Percentiles rank a stretch among this genome's conserved stretches.
Evolutionary conservation across 768 basidiomycete species (phyloP).

Genomic region (Tricholoma flavovirens): DNA sequence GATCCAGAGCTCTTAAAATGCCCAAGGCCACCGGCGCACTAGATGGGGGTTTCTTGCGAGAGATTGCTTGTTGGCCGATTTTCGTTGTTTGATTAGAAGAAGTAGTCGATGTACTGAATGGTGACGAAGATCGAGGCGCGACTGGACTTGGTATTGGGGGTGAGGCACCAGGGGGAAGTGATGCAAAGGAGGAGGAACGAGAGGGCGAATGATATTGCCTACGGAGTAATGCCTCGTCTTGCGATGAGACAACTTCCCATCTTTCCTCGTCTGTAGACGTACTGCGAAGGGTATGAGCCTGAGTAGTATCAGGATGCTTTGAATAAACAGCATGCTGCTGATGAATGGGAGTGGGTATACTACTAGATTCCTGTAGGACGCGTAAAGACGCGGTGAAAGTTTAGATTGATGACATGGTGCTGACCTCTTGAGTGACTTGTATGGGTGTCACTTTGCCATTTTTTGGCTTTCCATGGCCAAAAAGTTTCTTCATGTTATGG

Average conservation of each 20-base stretch:
- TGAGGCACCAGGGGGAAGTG: slow-evolving; percentile 39
- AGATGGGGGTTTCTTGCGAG: slow-evolving; percentile 18
- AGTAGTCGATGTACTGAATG: slow-evolving; percentile 32
- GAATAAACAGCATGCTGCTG: slow-evolving; percentile 16
- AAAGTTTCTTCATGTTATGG: slow-evolving; percentile 48
- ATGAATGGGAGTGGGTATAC: slow-evolving; percentile 30
- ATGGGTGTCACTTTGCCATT: slow-evolving; percentile 23
- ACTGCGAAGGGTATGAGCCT: slow-evolving; percentile 14
- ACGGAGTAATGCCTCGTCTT: slow-evolving; percentile 21
- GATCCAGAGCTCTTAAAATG: slow-evolving; percentile 60
- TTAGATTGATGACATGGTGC: slow-evolving; percentile 1
- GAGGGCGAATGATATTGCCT: slow-evolving; percentile 30
- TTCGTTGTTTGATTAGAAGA: slow-evolving; percentile 8
- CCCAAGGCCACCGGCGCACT: slow-evolving; percentile 38
- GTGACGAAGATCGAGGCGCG: slow-evolving; percentile 39
- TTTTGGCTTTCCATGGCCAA: slow-evolving; percentile 43
- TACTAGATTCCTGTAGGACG: neutral
- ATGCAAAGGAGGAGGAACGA: slow-evolving; percentile 47
- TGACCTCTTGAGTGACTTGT: slow-evolving; percentile 24
- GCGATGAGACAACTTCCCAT: slow-evolving; percentile 38
- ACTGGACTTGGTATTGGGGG: slow-evolving; percentile 33
- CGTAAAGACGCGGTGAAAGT: neutral
- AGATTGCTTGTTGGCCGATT: slow-evolving; percentile 9
- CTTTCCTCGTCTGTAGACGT: slow-evolving; percentile 34
- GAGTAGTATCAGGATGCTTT: slow-evolving; percentile 7